Conservation (phyloP, 768 basidiomycete genomes). For the Collybiopsis confluens region DNA sequence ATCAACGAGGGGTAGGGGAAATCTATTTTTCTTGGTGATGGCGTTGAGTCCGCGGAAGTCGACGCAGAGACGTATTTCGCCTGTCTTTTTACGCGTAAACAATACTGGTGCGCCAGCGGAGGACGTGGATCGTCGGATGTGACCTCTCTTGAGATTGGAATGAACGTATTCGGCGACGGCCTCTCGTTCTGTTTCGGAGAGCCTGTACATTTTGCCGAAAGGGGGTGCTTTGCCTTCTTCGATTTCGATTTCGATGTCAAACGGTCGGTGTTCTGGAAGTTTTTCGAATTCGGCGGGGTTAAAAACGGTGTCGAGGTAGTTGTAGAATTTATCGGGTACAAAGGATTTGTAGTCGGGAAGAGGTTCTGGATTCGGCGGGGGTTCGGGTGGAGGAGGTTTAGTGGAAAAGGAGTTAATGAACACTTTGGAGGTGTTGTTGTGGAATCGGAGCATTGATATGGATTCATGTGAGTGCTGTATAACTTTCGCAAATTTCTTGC, state of each 20-base stretch:
- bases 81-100: conserved; percentile 21
- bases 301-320: conserved; percentile 24
- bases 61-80: conserved; percentile 19
- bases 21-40: conserved; percentile 27
- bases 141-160: conserved; percentile 23
- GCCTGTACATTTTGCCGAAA: conserved; percentile 25
- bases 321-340: too few relatives aligned
- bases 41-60: too few relatives aligned
- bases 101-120: conserved; percentile 19
- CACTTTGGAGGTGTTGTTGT: too few relatives aligned
- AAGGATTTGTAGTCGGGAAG: too few relatives aligned
- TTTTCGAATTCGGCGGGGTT: conserved; percentile 17
- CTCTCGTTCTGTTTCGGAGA: conserved; percentile 24
- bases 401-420: too few relatives aligned
- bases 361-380: too few relatives aligned
- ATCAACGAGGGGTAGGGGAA: conserved; percentile 27
- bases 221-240: conserved; percentile 24
- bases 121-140: conserved; percentile 20
- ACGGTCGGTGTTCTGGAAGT: conserved; percentile 23
- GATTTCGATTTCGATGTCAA: conserved; percentile 27
- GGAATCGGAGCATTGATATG: too few relatives aligned
- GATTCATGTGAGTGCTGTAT: too few relatives aligned
- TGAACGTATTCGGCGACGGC: conserved; percentile 27
- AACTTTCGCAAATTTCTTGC: too few relatives aligned
- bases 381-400: too few relatives aligned